Base-by-base conservation (phyloP, 164 flowering plant genomes). In the Chimonanthus salicifolius region DNA sequence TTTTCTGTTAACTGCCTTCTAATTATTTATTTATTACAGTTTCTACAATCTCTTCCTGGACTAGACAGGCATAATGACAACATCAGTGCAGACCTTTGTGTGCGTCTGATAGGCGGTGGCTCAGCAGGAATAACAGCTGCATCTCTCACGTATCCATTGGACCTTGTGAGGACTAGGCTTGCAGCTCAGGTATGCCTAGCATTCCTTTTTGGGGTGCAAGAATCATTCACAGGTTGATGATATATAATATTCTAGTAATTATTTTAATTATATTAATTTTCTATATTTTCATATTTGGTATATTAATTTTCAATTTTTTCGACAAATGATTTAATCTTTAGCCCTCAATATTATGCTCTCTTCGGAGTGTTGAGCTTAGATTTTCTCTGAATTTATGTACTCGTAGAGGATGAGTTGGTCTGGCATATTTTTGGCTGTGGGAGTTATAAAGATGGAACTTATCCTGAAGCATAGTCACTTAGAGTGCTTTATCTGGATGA, bases 91-190 rank as follows among this genome's bases (percentile, higher is more conserved):
- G 85, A 84, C 50, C 62, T 85, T 74, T 76, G 64, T 77, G 88
- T 92, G 69, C 86, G 86, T 72, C 87, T 92, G 71, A 74, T 89
- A 5, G 85, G 87, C 83, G 97, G 97, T 78, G 97, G 97, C 5
- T 77, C 89, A 82, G 87, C 97, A 8, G 97, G 97, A 71, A 76
- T 92, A 71, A 92, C 97, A 70, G 92, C 97, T 78, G 97, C 97
- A 58, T 79, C 95, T 49, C 73, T 81, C 44, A 87, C 95, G 63
- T 92, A 92, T 72, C 97, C 97, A 5, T 74, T 92, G 75, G 97
- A 92, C 76, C 95, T 92, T 80, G 92, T 92, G 45, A 84, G 97
- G 79, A 92, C 97, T 64, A 86, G 97, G 21, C 90, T 92, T 75
- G 92, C 97, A 47, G 95, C 94, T 48, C 97, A 92, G 95, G 97